A percentile compares a stretch with the other conserved stretches of the same genome.
Evolutionary conservation across 805 yeast species (phyloP).

Genomic region (Metschnikowia vanudenii): DNA sequence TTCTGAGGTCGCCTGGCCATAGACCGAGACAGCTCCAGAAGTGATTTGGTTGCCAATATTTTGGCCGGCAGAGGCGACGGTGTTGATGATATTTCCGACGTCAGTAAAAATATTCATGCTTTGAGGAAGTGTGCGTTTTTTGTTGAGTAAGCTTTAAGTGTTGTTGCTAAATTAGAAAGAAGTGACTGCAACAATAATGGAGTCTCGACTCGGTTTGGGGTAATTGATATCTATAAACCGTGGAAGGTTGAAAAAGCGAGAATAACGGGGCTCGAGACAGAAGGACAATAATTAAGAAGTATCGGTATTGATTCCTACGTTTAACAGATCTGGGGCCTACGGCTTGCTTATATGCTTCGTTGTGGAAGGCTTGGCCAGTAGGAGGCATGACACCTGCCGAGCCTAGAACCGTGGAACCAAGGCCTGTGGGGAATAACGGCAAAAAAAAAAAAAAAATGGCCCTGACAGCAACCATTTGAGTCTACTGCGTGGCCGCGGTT

Average conservation of each 20-base stretch:
- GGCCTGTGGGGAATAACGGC: not conserved
- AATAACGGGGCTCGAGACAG: too few species aligned
- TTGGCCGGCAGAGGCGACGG: conserved; percentile 10
- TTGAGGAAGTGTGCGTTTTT: not conserved
- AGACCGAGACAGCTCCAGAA: conserved; percentile 12
- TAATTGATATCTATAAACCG: too few species aligned
- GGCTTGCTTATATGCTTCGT: not conserved
- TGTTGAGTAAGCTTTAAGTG: not conserved
- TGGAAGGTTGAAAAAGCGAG: not conserved
- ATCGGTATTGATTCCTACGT: too few species aligned
- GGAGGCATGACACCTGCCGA: not conserved
- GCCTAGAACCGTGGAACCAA: not conserved
- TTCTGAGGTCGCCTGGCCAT: conserved; percentile 1
- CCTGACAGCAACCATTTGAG: too few species aligned
- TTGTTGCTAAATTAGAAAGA: too few species aligned
- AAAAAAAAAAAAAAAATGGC: too few species aligned
- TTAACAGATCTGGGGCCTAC: not conserved
- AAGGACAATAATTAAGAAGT: too few species aligned
- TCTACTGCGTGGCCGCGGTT: too few species aligned
- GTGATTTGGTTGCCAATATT: conserved; percentile 7
- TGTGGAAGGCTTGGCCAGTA: not conserved
- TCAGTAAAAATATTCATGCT: conserved; percentile 7
- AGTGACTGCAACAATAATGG: too few species aligned
- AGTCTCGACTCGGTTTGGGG: too few species aligned
- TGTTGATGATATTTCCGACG: conserved; percentile 10